Evolutionary conservation across 2,329 filamentous ascomycete genomes (phyloP).

Genomic region (Pseudogymnoascus sp.): DNA sequence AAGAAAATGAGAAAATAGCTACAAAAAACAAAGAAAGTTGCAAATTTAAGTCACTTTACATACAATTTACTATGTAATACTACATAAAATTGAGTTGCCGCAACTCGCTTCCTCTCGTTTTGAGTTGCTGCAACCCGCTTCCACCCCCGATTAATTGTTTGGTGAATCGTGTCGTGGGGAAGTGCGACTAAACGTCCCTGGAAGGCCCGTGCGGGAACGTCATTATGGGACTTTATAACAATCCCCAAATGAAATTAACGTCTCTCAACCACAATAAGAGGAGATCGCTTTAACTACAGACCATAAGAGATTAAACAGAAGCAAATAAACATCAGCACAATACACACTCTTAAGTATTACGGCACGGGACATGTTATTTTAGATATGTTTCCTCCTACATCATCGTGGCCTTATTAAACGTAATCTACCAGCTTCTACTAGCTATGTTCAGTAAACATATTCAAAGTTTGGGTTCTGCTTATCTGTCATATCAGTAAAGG

Average conservation of each 20-base stretch:
- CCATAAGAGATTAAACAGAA: too few relatives aligned
- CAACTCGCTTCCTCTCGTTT: too few relatives aligned
- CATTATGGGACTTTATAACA: neutral
- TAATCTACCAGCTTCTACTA: neutral
- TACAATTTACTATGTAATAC: too few relatives aligned
- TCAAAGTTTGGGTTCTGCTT: constrained; percentile 21
- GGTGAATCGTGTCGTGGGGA: neutral
- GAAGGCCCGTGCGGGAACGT: neutral
- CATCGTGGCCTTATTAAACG: neutral
- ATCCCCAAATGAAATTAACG: neutral
- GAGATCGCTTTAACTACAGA: neutral
- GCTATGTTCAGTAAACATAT: constrained; percentile 17
- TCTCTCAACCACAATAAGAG: neutral
- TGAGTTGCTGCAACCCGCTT: too few relatives aligned
- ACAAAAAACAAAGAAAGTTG: too few relatives aligned
- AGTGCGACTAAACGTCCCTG: neutral
- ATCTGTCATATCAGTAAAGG: constrained; percentile 22
- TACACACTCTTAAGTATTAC: neutral
- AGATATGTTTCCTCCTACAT: neutral
- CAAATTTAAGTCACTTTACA: too few relatives aligned
- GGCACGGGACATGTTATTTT: neutral
- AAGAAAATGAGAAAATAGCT: too few relatives aligned
- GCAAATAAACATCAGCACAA: neutral
- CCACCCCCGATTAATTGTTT: too few relatives aligned
- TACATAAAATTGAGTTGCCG: too few relatives aligned